A percentile compares a stretch with the other conserved stretches of the same genome.
Evolutionary conservation across 495 filamentous ascomycete genomes (phyloP).

Genomic region (Annulohypoxylon stygium): DNA sequence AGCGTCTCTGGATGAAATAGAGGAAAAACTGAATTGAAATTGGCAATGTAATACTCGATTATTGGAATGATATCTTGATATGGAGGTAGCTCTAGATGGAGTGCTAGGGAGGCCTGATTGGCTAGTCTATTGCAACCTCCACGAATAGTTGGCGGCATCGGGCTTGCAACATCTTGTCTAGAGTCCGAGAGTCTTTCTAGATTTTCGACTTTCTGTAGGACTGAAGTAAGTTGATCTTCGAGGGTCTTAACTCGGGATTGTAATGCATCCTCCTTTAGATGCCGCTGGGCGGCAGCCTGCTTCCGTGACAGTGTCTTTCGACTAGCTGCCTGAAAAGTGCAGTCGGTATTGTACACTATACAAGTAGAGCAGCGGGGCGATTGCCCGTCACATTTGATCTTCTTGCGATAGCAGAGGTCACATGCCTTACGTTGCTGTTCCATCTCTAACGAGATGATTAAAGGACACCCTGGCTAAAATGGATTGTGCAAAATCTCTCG

Average conservation of each 20-base stretch:
- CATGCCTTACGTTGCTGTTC: background rate
- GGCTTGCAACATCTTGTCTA: background rate
- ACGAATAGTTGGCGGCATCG: background rate
- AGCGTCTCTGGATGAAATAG: conserved; percentile 5
- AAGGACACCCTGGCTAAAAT: too few relatives aligned
- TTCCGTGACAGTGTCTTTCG: conserved; percentile 4
- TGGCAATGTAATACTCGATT: background rate
- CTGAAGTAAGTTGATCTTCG: conserved; percentile 2
- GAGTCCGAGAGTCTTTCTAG: background rate
- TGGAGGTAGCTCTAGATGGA: conserved; percentile 2
- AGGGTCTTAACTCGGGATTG: conserved; percentile 9
- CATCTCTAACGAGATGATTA: background rate
- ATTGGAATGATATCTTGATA: background rate
- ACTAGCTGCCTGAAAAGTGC: conserved; percentile 8
- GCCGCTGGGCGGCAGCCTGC: background rate
- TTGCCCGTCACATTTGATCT: conserved; percentile 9
- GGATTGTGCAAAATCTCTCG: background rate
- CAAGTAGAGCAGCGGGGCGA: conserved; percentile 9
- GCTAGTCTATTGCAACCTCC: background rate
- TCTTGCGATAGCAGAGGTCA: conserved; percentile 13
- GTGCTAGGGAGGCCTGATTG: background rate
- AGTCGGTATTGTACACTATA: conserved; percentile 5
- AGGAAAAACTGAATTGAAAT: conserved; percentile 6
- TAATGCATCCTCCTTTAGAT: background rate
- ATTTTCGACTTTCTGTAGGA: conserved; percentile 3